Conservation (phyloP, 768 basidiomycete species). For the Thelephora ganbajun region DNA sequence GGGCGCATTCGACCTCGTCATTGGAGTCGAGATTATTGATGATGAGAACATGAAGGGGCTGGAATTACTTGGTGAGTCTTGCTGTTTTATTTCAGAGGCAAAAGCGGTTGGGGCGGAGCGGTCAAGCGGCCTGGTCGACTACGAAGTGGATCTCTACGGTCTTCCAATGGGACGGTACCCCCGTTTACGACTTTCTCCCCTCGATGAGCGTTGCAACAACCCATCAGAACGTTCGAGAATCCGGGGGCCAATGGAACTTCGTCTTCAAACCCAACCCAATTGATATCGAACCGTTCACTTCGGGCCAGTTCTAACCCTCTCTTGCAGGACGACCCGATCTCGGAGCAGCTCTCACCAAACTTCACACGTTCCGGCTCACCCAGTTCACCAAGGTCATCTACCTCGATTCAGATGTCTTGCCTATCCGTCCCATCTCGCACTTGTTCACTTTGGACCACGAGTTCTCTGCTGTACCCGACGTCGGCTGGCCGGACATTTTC, state of each 20-base stretch:
- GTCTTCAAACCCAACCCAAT: too few relatives aligned
- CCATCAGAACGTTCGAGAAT: too few relatives aligned
- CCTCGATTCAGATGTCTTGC: slow-evolving; percentile 86
- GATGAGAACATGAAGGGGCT: slow-evolving; percentile 54
- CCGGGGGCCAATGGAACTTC: too few relatives aligned
- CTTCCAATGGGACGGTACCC: too few relatives aligned
- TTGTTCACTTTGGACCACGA: slow-evolving; percentile 75
- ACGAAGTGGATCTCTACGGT: too few relatives aligned
- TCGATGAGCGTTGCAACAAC: too few relatives aligned
- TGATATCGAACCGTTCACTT: too few relatives aligned
- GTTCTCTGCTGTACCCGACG: slow-evolving; percentile 91
- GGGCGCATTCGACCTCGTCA: slow-evolving; percentile 67
- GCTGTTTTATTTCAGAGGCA: too few relatives aligned
- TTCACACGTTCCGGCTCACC: slow-evolving; percentile 87
- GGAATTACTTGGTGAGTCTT: slow-evolving; percentile 64
- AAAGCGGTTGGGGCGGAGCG: too few relatives aligned
- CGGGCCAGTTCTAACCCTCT: neutral
- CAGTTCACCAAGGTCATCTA: slow-evolving; percentile 81
- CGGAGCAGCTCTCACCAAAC: slow-evolving; percentile 85
- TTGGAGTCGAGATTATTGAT: slow-evolving; percentile 85
- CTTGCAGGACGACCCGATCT: slow-evolving; percentile 83
- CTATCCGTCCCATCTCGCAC: slow-evolving; percentile 78
- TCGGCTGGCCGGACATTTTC: slow-evolving; percentile 99
- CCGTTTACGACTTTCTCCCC: too few relatives aligned
- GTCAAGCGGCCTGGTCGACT: too few relatives aligned